phyloP scores from a whole-genome alignment of 129 eudicot genomes.

The Cynara cardunculus region DNA sequence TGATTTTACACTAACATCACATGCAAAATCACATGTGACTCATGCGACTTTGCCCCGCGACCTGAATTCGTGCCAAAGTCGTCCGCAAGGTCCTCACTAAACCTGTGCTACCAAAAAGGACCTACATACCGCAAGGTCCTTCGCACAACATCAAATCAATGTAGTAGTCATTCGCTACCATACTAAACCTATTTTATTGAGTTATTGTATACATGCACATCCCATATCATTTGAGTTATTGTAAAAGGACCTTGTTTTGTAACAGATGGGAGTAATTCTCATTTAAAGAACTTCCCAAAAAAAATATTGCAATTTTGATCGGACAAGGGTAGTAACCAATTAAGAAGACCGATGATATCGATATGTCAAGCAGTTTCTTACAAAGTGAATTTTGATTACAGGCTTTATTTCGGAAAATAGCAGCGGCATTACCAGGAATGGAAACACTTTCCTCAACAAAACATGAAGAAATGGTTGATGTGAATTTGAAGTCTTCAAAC shows the following conservation, averaged over 20 bases:
- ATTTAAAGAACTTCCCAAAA: background rate
- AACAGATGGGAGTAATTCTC: background rate
- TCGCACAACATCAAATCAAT: background rate
- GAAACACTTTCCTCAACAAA: conserved; percentile 61
- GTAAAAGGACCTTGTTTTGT: background rate
- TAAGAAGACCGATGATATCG: background rate
- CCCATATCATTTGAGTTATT: too few relatives aligned
- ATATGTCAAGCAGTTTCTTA: background rate
- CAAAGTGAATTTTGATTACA: conserved; percentile 1
- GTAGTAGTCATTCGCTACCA: background rate
- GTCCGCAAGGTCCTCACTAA: too few relatives aligned
- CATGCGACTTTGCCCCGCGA: too few relatives aligned
- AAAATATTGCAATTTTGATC: background rate
- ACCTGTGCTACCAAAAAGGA: too few relatives aligned
- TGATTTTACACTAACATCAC: too few relatives aligned
- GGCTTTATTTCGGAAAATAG: conserved; percentile 64
- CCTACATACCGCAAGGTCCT: background rate
- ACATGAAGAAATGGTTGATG: conserved; percentile 68
- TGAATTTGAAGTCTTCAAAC: conserved; percentile 45
- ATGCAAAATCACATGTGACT: too few relatives aligned
- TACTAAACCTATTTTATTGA: too few relatives aligned
- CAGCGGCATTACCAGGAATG: conserved; percentile 70
- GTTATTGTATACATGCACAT: too few relatives aligned
- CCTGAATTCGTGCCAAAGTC: too few relatives aligned
- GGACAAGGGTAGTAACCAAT: background rate